Base-by-base conservation (phyloP, 2,329 filamentous ascomycete genomes). In the Lachnellula suecica region DNA sequence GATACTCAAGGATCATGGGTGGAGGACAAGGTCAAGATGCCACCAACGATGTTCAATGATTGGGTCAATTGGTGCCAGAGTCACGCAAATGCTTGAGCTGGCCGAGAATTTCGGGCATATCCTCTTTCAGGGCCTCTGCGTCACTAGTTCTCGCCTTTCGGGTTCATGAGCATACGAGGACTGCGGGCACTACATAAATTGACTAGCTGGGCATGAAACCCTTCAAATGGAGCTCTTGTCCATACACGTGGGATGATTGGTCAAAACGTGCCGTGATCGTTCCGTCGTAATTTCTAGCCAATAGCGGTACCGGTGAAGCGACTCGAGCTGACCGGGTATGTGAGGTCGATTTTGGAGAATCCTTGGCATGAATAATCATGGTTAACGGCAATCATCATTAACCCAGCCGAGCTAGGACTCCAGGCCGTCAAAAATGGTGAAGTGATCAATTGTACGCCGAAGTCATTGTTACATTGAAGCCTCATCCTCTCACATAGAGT, bases 41-140 rank as follows among this genome's bases (percentile, higher is more conserved):
- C 86, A 69, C 76, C 79, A 20, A 76, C 76, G 1, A 87, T 91
- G 69, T 88, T 89, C 61, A 75, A 76, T 2, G 86, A 90, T 56
- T 91, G 86, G 85, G 77, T 84, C 58, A 89, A 89, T 64, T 91
- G 88, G 88, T 84, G 79, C 64, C 75, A 79, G 66, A 78, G 75
- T 51, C 71, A 76, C 62, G 73, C 56, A 9, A 60, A 49, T 24
- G 47, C 52, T 17, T 40, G 19, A 40, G 37, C 37, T 3, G 6
- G 37, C 6, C 19, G 19, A 40, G 37, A 23, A 10, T 9, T 40
- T n/a, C n/a, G n/a, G n/a, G n/a, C n/a, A n/a, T n/a, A 10, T 19
- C 37, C 20, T 11, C 19, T 40, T 40, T 35, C 6, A n/a, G 31
- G 4, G 31, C 15, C 31, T 35, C 31, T 7, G 31, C 15, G 4